phyloP scores from a whole-genome alignment of 23 red algal species.

The Gracilaria domingensis region DNA sequence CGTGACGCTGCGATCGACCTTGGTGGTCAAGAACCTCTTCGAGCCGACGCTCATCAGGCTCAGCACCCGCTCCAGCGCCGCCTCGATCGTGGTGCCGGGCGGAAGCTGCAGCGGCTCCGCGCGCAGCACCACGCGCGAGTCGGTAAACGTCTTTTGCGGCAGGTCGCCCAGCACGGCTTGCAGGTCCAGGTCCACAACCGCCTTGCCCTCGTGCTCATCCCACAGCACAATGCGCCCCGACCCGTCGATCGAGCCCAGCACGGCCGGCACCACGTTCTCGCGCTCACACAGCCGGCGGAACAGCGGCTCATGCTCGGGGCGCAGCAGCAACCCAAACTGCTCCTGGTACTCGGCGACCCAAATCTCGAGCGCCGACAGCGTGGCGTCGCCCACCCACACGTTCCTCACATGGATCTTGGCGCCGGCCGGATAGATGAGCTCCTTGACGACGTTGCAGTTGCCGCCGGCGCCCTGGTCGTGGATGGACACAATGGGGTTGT shows the following conservation, averaged over 20 bases:
- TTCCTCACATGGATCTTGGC: conserved; percentile 94
- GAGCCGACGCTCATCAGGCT: conserved; percentile 86
- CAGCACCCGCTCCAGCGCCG: conserved; percentile 75
- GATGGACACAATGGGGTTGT: conserved; percentile 95
- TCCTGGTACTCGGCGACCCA: conserved; percentile 99
- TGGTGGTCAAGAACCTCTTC: conserved; percentile 97
- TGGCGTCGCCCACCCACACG: conserved; percentile 85
- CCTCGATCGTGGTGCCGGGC: neutral
- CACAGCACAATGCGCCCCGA: conserved; percentile 90
- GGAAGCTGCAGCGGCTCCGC: conserved; percentile 40
- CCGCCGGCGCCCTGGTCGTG: conserved; percentile 99
- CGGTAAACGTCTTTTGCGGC: conserved; percentile 91
- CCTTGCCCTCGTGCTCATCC: conserved; percentile 68
- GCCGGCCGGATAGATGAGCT: conserved; percentile 95
- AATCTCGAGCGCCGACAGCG: conserved; percentile 97
- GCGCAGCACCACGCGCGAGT: conserved; percentile 41
- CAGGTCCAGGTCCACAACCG: conserved; percentile 94
- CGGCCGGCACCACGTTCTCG: conserved; percentile 83
- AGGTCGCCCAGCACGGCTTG: conserved; percentile 93
- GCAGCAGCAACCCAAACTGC: conserved; percentile 95
- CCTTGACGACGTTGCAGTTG: conserved; percentile 99
- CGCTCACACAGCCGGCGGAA: conserved; percentile 85
- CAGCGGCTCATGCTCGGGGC: conserved; percentile 68
- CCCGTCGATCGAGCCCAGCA: conserved; percentile 92
- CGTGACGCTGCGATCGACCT: conserved; percentile 98